Evolutionary conservation across 768 basidiomycete genomes (phyloP).

Genomic region (Leccinum subgranulosum): DNA sequence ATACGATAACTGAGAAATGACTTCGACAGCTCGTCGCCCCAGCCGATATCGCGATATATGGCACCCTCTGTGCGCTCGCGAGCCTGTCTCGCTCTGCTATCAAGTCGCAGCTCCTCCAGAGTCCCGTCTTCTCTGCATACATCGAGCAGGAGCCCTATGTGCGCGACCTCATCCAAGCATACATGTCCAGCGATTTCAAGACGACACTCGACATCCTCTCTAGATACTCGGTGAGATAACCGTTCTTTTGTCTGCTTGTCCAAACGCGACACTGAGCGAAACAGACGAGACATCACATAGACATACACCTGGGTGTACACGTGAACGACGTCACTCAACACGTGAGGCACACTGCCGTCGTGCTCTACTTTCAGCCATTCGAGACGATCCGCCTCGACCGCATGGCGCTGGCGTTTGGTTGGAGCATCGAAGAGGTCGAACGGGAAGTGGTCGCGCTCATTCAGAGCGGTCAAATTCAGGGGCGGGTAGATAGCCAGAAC

Average conservation of each 20-base stretch:
- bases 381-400: slow-evolving; percentile 77
- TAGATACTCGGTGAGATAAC: slow-evolving; percentile 57
- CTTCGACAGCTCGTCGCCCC: slow-evolving; percentile 58
- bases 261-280: neutral
- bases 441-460: slow-evolving; percentile 75
- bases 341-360: slow-evolving; percentile 74
- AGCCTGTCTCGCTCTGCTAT: slow-evolving; percentile 68
- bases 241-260: neutral
- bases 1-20: neutral
- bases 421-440: slow-evolving; percentile 69
- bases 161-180: slow-evolving; percentile 81
- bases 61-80: slow-evolving; percentile 79
- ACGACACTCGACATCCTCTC: slow-evolving; percentile 72
- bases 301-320: slow-evolving; percentile 74
- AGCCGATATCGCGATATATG: slow-evolving; percentile 84
- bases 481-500: slow-evolving; percentile 85
- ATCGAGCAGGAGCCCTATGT: slow-evolving; percentile 86
- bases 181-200: slow-evolving; percentile 86
- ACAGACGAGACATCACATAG: slow-evolving; percentile 76
- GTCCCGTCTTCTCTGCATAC: slow-evolving; percentile 66
- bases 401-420: slow-evolving; percentile 87
- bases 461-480: slow-evolving; percentile 72
- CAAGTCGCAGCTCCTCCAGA: slow-evolving; percentile 64
- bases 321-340: slow-evolving; percentile 59
- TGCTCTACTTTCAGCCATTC: slow-evolving; percentile 92